Percentiles rank a stretch among this genome's conserved stretches.
Conservation (phyloP, 148 eudicot species). For the Hydrangea macrophylla region DNA sequence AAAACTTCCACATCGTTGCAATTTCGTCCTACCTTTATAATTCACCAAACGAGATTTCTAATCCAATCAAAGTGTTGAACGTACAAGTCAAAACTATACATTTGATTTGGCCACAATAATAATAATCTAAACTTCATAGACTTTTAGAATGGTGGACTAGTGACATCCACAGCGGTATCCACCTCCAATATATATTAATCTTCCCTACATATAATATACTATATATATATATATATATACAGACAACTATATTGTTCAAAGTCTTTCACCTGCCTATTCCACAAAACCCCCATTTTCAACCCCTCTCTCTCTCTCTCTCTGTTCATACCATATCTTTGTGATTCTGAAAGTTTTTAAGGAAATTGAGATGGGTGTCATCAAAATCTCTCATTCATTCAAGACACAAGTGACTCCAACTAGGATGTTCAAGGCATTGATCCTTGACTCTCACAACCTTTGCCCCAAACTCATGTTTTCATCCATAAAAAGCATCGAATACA, state of each 20-base stretch:
- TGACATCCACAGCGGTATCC: neutral
- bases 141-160: neutral
- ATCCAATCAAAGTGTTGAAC: neutral
- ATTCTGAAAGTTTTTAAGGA: neutral
- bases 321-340: neutral
- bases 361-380: conserved; percentile 26
- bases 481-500: conserved; percentile 21
- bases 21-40: neutral
- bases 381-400: conserved; percentile 17
- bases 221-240: neutral
- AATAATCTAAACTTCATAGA: neutral
- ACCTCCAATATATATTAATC: neutral
- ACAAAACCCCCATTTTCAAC: neutral
- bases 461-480: conserved; percentile 19
- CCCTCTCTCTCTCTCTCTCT: neutral
- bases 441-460: conserved; percentile 17
- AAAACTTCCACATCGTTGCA: neutral
- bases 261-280: neutral
- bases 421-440: conserved; percentile 27
- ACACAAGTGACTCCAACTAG: conserved; percentile 23
- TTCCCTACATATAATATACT: neutral
- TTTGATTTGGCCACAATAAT: neutral
- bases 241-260: neutral
- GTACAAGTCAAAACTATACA: neutral
- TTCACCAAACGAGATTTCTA: neutral